These are phyloP conservation scores for Chrysanthemum seticuspe DNA, from an alignment of 129 eudicot genomes.

Conservation along the genomic window DNA sequence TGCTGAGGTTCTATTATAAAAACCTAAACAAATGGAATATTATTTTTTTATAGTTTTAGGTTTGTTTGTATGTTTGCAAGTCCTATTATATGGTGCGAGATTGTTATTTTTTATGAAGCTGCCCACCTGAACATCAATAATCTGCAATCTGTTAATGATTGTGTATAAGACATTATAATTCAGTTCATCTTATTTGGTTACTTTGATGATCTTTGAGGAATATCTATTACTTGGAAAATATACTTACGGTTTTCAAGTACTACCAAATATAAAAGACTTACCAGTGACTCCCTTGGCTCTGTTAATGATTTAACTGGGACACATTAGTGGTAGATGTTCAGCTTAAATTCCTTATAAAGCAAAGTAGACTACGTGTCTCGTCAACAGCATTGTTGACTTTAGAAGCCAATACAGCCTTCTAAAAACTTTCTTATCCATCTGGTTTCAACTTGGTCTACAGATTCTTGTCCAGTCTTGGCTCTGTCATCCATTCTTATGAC, in stretches of 20 bases:
- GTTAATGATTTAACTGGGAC: too few relatives aligned
- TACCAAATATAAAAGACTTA: background rate
- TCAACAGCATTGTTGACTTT: background rate
- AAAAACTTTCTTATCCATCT: background rate
- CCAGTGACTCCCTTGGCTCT: too few relatives aligned
- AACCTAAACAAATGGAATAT: background rate
- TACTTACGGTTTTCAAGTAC: background rate
- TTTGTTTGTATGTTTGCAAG: background rate
- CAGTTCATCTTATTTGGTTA: background rate
- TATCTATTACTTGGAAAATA: background rate
- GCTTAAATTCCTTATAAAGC: background rate
- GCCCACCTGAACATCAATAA: background rate
- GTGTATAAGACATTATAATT: background rate
- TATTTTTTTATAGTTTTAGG: background rate
- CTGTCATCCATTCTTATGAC: background rate
- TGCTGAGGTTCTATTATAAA: constrained; percentile 52
- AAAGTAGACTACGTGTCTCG: background rate
- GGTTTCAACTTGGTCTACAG: background rate
- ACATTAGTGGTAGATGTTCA: background rate
- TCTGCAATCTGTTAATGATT: background rate
- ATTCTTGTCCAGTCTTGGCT: background rate
- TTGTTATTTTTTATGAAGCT: background rate
- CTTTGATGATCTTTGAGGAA: background rate
- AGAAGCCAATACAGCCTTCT: background rate
- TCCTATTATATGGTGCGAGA: background rate